Percentiles rank a stretch among this genome's conserved stretches.
These are phyloP conservation scores for Sarcomyxa edulis DNA, from an alignment of 768 basidiomycete species.

Conservation along the genomic window DNA sequence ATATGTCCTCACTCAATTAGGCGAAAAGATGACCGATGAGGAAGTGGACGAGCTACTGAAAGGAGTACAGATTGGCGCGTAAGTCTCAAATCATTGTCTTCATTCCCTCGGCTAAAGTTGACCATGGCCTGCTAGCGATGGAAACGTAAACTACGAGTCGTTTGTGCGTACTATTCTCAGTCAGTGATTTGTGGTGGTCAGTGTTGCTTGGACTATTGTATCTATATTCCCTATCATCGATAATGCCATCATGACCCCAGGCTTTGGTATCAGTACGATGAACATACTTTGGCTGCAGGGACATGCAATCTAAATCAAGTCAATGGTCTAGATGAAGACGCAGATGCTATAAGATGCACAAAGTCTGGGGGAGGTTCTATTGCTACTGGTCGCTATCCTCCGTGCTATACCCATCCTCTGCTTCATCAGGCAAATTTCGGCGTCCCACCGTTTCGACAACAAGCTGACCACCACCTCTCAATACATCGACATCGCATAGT, in stretches of 20 bases:
- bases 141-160: constrained; percentile 95
- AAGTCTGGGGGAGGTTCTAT: no score
- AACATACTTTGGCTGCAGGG: no score
- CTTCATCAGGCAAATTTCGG: constrained; percentile 20
- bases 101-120: neutral
- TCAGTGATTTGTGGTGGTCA: constrained; percentile 56
- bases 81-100: constrained; percentile 24
- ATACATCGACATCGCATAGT: constrained; percentile 40
- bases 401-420: constrained; percentile 53
- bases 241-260: no score
- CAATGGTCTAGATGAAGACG: no score
- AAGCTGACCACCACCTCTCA: constrained; percentile 59
- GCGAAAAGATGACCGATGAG: constrained; percentile 97
- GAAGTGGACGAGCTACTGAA: constrained; percentile 98
- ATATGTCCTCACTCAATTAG: constrained; percentile 92
- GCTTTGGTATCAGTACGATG: no score
- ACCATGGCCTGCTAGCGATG: constrained; percentile 53
- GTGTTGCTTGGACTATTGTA: neutral
- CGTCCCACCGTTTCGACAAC: constrained; percentile 45
- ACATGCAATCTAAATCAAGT: no score
- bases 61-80: constrained; percentile 89
- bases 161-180: constrained; percentile 93
- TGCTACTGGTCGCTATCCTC: constrained; percentile 37
- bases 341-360: no score
- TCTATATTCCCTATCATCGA: no score